phyloP scores from a whole-genome alignment of 345 rosid species.

The Anacardium occidentale region DNA sequence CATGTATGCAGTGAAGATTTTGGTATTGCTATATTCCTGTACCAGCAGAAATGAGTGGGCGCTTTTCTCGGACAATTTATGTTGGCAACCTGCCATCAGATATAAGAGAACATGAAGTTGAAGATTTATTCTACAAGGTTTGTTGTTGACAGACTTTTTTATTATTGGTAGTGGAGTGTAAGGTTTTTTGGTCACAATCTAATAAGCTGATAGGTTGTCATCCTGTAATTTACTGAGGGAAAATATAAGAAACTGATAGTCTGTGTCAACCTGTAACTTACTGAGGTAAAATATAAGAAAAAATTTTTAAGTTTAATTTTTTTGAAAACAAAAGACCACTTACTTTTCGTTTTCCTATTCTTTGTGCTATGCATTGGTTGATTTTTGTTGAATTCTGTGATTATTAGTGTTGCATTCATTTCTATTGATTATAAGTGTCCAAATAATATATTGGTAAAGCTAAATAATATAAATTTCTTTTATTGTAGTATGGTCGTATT shows the following conservation, averaged over 20 bases:
- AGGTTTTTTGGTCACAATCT: neutral
- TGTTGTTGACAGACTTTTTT: slow-evolving; percentile 17
- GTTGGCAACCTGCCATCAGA: slow-evolving; percentile 95
- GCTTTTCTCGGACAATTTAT: slow-evolving; percentile 93
- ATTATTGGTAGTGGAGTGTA: neutral
- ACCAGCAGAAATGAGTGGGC: slow-evolving; percentile 75
- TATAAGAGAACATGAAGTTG: slow-evolving; percentile 82
- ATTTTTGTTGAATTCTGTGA: neutral
- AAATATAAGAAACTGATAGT: neutral
- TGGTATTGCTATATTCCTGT: slow-evolving; percentile 9
- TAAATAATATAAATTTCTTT: slow-evolving; percentile 6
- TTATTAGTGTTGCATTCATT: neutral
- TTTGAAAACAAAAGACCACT: neutral
- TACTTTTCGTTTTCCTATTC: neutral
- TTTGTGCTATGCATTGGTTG: neutral
- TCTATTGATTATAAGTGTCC: neutral
- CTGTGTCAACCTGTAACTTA: neutral
- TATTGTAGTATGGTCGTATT: slow-evolving; percentile 77
- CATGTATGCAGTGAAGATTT: slow-evolving; percentile 38
- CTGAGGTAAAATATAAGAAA: too few relatives aligned
- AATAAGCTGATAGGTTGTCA: neutral
- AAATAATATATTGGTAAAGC: neutral
- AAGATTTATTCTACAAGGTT: slow-evolving; percentile 96
- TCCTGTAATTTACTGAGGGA: too few relatives aligned
- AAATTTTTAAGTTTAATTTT: too few relatives aligned